Percentiles rank a stretch among this genome's conserved stretches.
phyloP scores from a whole-genome alignment of 108 stramenopile species.

The Pseudonitzschia multistriata region DNA sequence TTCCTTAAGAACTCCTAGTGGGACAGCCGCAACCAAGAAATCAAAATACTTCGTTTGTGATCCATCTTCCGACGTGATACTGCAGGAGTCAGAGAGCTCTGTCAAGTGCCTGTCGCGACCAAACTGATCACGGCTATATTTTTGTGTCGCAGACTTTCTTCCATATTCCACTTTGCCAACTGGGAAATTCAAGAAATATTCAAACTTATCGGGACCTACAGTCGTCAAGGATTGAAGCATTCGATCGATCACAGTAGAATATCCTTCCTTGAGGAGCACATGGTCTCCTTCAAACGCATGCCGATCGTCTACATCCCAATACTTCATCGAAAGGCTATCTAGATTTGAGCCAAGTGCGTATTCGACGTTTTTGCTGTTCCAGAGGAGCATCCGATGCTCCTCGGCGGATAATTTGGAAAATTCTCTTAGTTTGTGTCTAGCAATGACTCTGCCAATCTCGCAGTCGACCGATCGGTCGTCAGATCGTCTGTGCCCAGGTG shows the following conservation, averaged over 20 bases:
- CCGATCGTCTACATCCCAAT: slow-evolving; percentile 80
- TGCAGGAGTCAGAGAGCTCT: slow-evolving; percentile 56
- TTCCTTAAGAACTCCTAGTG: slow-evolving; percentile 82
- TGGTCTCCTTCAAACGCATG: slow-evolving; percentile 86
- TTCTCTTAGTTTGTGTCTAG: slow-evolving; percentile 32
- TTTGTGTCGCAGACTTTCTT: slow-evolving; percentile 37
- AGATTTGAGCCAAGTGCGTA: slow-evolving; percentile 62
- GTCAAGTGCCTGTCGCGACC: slow-evolving; percentile 19
- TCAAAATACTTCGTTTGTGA: slow-evolving; percentile 41
- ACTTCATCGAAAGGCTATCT: slow-evolving; percentile 56
- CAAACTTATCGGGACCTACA: slow-evolving; percentile 39
- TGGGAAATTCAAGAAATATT: slow-evolving; percentile 46
- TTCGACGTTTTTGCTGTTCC: slow-evolving; percentile 79
- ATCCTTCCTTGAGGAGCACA: slow-evolving; percentile 69
- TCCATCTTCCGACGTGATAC: slow-evolving; percentile 43
- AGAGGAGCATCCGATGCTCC: slow-evolving; percentile 61
- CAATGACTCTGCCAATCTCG: slow-evolving; percentile 46
- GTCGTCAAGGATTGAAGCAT: slow-evolving; percentile 34
- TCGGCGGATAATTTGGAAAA: slow-evolving; percentile 37
- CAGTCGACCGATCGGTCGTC: slow-evolving; percentile 51
- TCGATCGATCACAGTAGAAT: slow-evolving; percentile 41
- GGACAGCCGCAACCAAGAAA: slow-evolving; percentile 67
- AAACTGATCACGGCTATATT: slow-evolving; percentile 19
- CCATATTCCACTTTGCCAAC: slow-evolving; percentile 56
- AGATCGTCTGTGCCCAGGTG: slow-evolving; percentile 47